A percentile compares a stretch with the other conserved stretches of the same genome.
Evolutionary conservation across 495 filamentous ascomycete species (phyloP).

Genomic region (Penicillium chermesinum): DNA sequence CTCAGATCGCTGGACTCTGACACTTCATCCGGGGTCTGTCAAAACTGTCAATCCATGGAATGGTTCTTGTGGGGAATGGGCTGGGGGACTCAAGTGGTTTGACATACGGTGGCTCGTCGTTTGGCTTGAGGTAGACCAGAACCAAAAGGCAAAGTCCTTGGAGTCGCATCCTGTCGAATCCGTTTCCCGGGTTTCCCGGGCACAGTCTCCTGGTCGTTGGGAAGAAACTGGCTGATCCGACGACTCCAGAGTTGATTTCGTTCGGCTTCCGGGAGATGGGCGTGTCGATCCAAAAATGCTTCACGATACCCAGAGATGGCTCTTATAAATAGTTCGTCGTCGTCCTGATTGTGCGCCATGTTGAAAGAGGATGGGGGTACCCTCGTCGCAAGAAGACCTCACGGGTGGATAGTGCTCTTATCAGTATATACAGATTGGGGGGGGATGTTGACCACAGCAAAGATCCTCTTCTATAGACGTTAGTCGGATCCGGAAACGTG

Average conservation of each 20-base stretch:
- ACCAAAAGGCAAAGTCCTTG: slow-evolving; percentile 37
- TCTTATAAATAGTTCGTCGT: slow-evolving; percentile 43
- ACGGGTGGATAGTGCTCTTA: slow-evolving; percentile 9
- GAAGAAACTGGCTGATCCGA: slow-evolving; percentile 39
- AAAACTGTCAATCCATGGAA: slow-evolving; percentile 39
- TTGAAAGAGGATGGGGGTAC: slow-evolving; percentile 1
- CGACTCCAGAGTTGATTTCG: slow-evolving; percentile 42
- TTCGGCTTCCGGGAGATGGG: slow-evolving; percentile 43
- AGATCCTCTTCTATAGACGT: neutral
- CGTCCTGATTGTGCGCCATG: slow-evolving; percentile 38
- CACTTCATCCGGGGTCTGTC: slow-evolving; percentile 41
- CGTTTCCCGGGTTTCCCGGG: slow-evolving; percentile 40
- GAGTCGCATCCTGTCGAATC: slow-evolving; percentile 40
- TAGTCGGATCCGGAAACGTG: neutral
- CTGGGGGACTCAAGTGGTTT: slow-evolving; percentile 42
- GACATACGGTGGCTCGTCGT: slow-evolving; percentile 49
- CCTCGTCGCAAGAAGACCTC: slow-evolving; percentile 6
- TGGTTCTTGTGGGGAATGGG: slow-evolving; percentile 10
- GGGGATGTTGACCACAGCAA: neutral
- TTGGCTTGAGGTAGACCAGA: slow-evolving; percentile 42
- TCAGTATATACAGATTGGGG: slow-evolving; percentile 20
- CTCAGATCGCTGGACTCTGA: slow-evolving; percentile 31
- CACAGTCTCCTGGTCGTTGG: slow-evolving; percentile 18
- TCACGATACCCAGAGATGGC: slow-evolving; percentile 45
- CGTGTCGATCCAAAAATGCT: slow-evolving; percentile 40